Evolutionary conservation across 257 asterid species (phyloP), one percentile per base, ranked within the genome.

Genomic region (Nicotiana sylvestris): DNA sequence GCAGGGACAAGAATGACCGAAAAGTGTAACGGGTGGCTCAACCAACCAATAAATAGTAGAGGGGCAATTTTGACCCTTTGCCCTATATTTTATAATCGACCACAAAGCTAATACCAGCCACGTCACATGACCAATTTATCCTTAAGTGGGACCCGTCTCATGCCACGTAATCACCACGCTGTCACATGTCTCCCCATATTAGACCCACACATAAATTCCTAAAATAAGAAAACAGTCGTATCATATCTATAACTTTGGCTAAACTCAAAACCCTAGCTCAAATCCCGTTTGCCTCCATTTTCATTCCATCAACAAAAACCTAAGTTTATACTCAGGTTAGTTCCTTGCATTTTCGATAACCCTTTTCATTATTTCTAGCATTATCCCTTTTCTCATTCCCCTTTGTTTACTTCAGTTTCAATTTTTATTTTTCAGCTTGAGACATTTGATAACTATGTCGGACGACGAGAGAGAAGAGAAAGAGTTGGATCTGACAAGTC

Each of bases 381-480:
- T 33, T 61, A 18, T 39, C 11, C 27, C 30, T 61, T 55, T 81
- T 15, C 18, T 35, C 32, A 13, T 10, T 1, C 56, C 10, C 16
- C 49, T 30, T 76, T 55, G 55, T 3, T 2, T 84, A 30, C 64
- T 11, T 78, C 11, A 0, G 8, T 29, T 78, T 57, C 7, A 3
- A 25, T 65, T 29, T n/a, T 16, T 13, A 9, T 3, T 35, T 66
- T 83, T 76, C 84, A 74, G 79, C 49, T 67, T 8, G 57, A 4
- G 1, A 27, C 17, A 70, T 35, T 74, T 43, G 88, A 67, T 84
- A 81, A 87, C 81, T 78, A 92, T 92, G 97, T 92, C 99, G 84
- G 99, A 95, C 69, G 99, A 95, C 35, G 98, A 93, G 86, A 87
- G 98, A 81, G 99, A 95, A 83, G 98, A 93, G 97, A 86, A 81